Evolutionary conservation across 257 asterid genomes (phyloP).

Genomic region (Cordia subcordata): DNA sequence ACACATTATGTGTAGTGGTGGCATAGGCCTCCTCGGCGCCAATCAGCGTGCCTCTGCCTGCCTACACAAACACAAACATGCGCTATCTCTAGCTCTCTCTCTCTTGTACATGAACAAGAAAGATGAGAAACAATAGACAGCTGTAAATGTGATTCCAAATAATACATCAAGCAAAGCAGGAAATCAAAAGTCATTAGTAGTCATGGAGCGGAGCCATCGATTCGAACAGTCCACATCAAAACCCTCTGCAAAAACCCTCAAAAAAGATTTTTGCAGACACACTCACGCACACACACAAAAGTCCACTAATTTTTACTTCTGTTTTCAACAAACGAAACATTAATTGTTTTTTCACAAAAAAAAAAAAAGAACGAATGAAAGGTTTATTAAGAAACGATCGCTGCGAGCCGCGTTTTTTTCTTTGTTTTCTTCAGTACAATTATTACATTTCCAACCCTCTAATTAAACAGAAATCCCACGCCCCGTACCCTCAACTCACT

Average conservation of each 20-base stretch:
- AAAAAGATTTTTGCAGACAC: not conserved
- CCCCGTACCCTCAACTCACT: not conserved
- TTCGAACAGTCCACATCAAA: constrained; percentile 2
- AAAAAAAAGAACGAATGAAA: too few relatives aligned
- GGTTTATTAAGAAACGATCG: constrained; percentile 8
- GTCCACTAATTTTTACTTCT: not conserved
- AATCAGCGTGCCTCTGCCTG: not conserved
- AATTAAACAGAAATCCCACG: constrained; percentile 14
- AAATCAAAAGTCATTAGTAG: not conserved
- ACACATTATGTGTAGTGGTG: not conserved
- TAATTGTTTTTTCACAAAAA: constrained; percentile 10
- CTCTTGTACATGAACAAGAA: not conserved
- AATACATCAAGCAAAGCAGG: too few relatives aligned
- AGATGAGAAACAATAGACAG: not conserved
- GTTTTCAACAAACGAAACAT: not conserved
- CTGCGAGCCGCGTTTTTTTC: constrained; percentile 23
- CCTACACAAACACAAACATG: not conserved
- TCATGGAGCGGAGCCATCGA: constrained; percentile 4
- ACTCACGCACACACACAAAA: not conserved
- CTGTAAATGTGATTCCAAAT: not conserved
- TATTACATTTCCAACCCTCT: constrained; percentile 29
- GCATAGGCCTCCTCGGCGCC: not conserved
- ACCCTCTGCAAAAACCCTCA: constrained; percentile 1
- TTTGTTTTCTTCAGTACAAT: constrained; percentile 19
- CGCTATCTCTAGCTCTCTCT: not conserved